Percentiles rank a stretch among this genome's conserved stretches.
phyloP scores from a whole-genome alignment of 164 flowering plant genomes.

The Tinospora cordifolia region DNA sequence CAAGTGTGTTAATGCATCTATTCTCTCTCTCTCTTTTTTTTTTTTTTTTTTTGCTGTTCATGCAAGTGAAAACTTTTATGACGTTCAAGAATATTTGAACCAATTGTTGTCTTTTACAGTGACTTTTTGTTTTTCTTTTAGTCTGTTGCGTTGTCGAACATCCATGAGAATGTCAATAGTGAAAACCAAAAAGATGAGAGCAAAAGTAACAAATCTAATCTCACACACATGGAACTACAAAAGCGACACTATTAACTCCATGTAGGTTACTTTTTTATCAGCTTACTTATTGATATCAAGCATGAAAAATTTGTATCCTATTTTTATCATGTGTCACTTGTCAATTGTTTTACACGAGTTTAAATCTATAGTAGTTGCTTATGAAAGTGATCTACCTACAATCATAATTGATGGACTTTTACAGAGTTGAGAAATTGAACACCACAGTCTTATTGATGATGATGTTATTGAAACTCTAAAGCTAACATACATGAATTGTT shows the following conservation, averaged over 20 bases:
- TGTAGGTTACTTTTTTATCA: too few relatives aligned
- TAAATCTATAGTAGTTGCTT: too few relatives aligned
- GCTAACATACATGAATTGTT: too few relatives aligned
- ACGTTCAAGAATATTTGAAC: not conserved
- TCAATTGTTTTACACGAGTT: too few relatives aligned
- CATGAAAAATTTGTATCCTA: too few relatives aligned
- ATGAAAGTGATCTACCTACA: too few relatives aligned
- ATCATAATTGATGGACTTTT: too few relatives aligned
- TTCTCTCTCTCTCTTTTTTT: not conserved
- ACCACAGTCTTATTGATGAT: too few relatives aligned
- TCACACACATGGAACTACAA: not conserved
- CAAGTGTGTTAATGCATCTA: not conserved
- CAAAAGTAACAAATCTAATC: not conserved
- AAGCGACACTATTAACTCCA: not conserved
- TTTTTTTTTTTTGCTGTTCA: not conserved
- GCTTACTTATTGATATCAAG: too few relatives aligned
- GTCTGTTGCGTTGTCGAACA: not conserved
- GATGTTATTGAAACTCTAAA: too few relatives aligned
- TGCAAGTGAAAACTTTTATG: not conserved
- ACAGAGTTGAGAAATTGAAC: too few relatives aligned
- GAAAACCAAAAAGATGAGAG: not conserved
- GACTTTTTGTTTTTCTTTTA: not conserved
- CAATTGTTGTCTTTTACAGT: not conserved
- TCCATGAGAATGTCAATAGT: not conserved
- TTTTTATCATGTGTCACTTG: too few relatives aligned